These are phyloP conservation scores for Exophiala sideris DNA, from an alignment of 2,329 filamentous ascomycete genomes.

Conservation along the genomic window DNA sequence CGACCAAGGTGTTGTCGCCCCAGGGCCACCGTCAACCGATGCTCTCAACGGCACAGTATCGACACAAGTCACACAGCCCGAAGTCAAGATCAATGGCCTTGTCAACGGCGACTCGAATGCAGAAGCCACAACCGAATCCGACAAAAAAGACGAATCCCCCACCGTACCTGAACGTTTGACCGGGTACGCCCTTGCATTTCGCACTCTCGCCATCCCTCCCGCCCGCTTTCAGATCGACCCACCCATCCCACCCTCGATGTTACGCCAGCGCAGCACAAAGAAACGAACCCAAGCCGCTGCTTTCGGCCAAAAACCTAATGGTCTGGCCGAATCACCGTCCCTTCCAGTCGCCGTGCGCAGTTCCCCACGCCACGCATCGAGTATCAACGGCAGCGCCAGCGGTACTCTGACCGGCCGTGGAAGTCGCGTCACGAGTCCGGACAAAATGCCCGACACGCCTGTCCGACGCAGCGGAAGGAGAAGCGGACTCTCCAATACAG, in stretches of 20 bases:
- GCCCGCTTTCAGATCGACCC: conserved; percentile 29
- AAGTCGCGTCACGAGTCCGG: conserved; percentile 10
- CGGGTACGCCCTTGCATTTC: conserved; percentile 28
- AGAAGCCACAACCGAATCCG: neutral
- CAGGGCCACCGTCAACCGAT: conserved; percentile 26
- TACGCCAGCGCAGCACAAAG: conserved; percentile 24
- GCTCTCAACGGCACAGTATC: conserved; percentile 17
- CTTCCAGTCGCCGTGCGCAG: conserved; percentile 22
- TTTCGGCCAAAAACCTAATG: conserved; percentile 19
- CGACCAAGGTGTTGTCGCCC: conserved; percentile 21
- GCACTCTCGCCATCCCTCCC: conserved; percentile 24
- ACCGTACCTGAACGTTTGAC: conserved; percentile 1
- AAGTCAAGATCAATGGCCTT: conserved; percentile 19
- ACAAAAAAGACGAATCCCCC: neutral
- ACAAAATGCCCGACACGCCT: conserved; percentile 15
- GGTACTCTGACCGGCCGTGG: neutral
- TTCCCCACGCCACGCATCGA: conserved; percentile 22
- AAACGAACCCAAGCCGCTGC: conserved; percentile 18
- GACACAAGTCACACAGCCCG: conserved; percentile 1
- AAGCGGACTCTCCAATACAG: conserved; percentile 19
- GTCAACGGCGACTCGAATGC: conserved; percentile 12
- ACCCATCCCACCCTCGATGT: conserved; percentile 28
- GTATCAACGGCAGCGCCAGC: conserved; percentile 15
- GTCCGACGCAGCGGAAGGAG: conserved; percentile 24
- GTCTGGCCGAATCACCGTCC: neutral